Evolutionary conservation across 768 basidiomycete species (phyloP), one percentile per base, ranked within the genome.

Genomic region (Termitomyces sp.): DNA sequence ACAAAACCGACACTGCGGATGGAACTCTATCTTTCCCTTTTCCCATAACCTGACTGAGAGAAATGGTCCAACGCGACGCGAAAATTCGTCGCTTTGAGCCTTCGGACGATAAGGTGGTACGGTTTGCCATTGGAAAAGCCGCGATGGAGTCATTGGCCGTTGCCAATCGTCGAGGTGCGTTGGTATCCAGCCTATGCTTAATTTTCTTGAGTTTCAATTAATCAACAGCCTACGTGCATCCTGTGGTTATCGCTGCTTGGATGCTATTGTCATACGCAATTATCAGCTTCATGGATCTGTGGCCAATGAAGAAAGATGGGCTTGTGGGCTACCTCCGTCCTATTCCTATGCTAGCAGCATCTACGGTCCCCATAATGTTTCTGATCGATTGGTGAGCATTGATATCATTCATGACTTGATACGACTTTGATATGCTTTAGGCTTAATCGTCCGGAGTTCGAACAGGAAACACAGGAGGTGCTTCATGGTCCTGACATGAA

Each of bases 361-460:
- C 79, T 34, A 80, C 82, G 2, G 79, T 88, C 32, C 86, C 85
- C 0, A 62, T 90, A 12, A 76, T 92, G 74, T 82, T 82, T 63
- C 70, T 73, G 23, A 72, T 86, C 43, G 90, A 92, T 66, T 91
- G 90, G 90, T 89, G 59, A 50, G 77, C 65, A 7, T 19, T 23
- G 17, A 41, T 28, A 3, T 28, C n/a, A 19, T 21, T 28, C n/a
- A 19, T 21, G 41, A 44, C 44, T 17, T 27, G 11, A 16, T 32
- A 6, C 14, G 51, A 47, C 44, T 52, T 44, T 48, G 23, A 55
- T n/a, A 54, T 41, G 7, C 27, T 35, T 8, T 54, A 92, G 89
- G 89, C 67, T 80, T 28, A 88, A 92, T 60, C 82, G 90, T 11
- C 82, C 83, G 16, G 74, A 73, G 51, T 86, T 90, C 60, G 89